These are phyloP conservation scores for Coffea eugenioides DNA, from an alignment of 257 asterid species.

Conservation along the genomic window DNA sequence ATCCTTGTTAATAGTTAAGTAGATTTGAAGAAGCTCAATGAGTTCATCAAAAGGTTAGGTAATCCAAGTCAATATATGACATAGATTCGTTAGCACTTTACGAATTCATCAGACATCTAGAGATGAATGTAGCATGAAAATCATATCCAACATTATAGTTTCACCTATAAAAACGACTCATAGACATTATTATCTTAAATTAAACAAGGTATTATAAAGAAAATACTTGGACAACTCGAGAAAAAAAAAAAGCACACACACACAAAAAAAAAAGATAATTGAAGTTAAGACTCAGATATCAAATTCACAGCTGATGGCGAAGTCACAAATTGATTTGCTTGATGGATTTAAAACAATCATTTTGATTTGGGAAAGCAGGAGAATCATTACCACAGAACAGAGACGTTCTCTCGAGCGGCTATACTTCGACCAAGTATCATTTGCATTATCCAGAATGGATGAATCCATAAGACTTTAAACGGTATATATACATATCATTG, in stretches of 20 bases:
- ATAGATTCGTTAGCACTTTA: no score
- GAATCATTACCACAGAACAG: background rate
- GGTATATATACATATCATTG: background rate
- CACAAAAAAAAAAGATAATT: no score
- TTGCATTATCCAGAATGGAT: background rate
- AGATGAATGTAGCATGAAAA: no score
- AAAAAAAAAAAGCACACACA: no score
- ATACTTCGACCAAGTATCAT: slow-evolving; percentile 3
- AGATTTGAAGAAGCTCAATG: no score
- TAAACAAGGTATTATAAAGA: background rate
- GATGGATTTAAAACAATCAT: background rate
- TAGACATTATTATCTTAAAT: no score
- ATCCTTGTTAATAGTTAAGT: no score
- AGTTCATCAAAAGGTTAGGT: no score
- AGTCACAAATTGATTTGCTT: background rate
- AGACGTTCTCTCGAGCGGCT: background rate
- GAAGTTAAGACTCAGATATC: background rate
- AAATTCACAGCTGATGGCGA: background rate
- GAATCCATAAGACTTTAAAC: background rate
- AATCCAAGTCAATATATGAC: no score
- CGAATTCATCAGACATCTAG: no score
- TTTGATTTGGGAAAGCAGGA: background rate
- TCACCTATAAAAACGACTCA: no score
- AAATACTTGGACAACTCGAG: background rate
- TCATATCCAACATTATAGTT: no score